Conservation (phyloP, 495 filamentous ascomycete species). For the Neurospora tetrasperma region DNA sequence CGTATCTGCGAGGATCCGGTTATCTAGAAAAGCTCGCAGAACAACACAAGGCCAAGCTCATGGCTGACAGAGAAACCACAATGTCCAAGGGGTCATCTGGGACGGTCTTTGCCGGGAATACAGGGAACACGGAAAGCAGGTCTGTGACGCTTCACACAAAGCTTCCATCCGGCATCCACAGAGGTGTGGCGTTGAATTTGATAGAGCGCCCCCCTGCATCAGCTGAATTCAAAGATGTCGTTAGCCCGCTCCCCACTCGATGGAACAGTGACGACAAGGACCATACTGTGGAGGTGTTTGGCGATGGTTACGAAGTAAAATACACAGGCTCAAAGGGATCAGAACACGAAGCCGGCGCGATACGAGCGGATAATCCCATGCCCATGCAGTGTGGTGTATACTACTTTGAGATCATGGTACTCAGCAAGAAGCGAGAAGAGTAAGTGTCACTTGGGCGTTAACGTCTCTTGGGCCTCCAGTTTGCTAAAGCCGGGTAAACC, state of each 20-base stretch:
- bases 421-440: conserved; percentile 81
- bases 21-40: conserved; percentile 67
- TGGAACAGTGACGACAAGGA: conserved; percentile 78
- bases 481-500: not conserved
- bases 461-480: not conserved
- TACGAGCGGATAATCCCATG: conserved; percentile 83
- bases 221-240: conserved; percentile 31
- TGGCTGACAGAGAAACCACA: conserved; percentile 24
- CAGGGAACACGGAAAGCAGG: not conserved
- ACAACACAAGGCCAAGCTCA: conserved; percentile 50
- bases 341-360: conserved; percentile 73
- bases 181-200: conserved; percentile 31
- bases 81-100: conserved; percentile 41
- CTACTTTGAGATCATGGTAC: conserved; percentile 89
- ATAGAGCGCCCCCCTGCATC: not conserved
- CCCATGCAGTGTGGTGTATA: conserved; percentile 88
- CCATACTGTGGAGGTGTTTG: conserved; percentile 58
- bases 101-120: not conserved
- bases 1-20: conserved; percentile 68
- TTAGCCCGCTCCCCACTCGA: conserved; percentile 63
- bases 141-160: conserved; percentile 30
- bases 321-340: conserved; percentile 40
- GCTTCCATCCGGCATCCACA: conserved; percentile 48
- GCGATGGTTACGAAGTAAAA: conserved; percentile 69
- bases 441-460: conserved; percentile 35